phyloP scores from a whole-genome alignment of 2,329 filamentous ascomycete genomes.

The Aureobasidium sp. region DNA sequence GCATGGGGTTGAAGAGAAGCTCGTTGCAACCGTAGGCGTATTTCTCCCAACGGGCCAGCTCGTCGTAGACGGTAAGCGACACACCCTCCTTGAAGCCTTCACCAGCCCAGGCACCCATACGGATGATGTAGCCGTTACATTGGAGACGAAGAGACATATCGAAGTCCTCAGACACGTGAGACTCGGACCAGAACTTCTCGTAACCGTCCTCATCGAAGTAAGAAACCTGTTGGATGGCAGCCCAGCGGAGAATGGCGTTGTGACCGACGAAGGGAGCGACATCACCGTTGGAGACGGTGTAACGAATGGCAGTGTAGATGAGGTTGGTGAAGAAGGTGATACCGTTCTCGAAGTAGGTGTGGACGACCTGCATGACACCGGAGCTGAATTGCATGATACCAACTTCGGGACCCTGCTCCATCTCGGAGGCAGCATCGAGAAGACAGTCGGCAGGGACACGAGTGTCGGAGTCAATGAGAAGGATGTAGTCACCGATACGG shows the following conservation, averaged over 20 bases:
- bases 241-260: slow-evolving; percentile 67
- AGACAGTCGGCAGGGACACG: slow-evolving; percentile 60
- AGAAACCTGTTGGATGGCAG: slow-evolving; percentile 50
- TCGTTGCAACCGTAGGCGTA: slow-evolving; percentile 66
- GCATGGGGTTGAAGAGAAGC: slow-evolving; percentile 59
- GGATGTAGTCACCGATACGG: slow-evolving; percentile 54
- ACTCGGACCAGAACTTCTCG: slow-evolving; percentile 66
- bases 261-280: slow-evolving; percentile 70
- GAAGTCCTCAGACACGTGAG: slow-evolving; percentile 69
- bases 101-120: slow-evolving; percentile 59
- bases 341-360: slow-evolving; percentile 65
- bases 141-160: slow-evolving; percentile 60
- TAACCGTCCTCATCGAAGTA: slow-evolving; percentile 50
- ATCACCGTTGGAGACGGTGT: slow-evolving; percentile 62
- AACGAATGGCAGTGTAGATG: slow-evolving; percentile 65
- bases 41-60: slow-evolving; percentile 65
- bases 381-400: slow-evolving; percentile 65
- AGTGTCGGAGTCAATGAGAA: slow-evolving; percentile 63
- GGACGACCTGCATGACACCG: slow-evolving; percentile 67
- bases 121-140: slow-evolving; percentile 57
- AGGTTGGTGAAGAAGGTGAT: slow-evolving; percentile 75
- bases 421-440: slow-evolving; percentile 61
- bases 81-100: slow-evolving; percentile 67
- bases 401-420: slow-evolving; percentile 61
- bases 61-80: slow-evolving; percentile 64